These are phyloP conservation scores for Solanum habrochaites DNA, from an alignment of 257 asterid species.

Conservation along the genomic window DNA sequence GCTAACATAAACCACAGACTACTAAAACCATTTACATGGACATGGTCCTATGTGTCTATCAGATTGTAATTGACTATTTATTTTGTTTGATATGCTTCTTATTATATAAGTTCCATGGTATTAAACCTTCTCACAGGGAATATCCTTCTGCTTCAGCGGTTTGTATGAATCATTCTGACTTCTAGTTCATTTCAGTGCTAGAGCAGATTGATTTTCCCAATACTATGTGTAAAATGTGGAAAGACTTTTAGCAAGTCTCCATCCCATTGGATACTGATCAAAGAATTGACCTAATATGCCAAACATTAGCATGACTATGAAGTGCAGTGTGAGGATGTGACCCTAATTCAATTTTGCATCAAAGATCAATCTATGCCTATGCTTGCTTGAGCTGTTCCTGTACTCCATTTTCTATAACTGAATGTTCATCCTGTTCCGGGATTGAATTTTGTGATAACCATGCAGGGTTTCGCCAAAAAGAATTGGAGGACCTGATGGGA, in stretches of 20 bases:
- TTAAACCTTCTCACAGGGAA: background rate
- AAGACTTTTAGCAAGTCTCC: background rate
- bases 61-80: background rate
- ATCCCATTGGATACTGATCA: background rate
- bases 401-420: background rate
- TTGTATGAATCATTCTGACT: background rate
- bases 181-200: background rate
- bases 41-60: background rate
- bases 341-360: background rate
- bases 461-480: slow-evolving; percentile 84
- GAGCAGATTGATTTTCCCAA: background rate
- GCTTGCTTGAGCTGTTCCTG: background rate
- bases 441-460: slow-evolving; percentile 2
- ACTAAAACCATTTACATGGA: background rate
- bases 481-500: slow-evolving; percentile 77
- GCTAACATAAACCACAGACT: background rate
- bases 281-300: background rate
- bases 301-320: background rate
- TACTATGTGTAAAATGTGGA: background rate
- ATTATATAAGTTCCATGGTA: background rate
- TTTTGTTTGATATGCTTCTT: background rate
- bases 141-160: background rate
- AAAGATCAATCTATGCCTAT: background rate
- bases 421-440: background rate
- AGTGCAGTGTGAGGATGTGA: background rate